These are phyloP conservation scores for Diaporthe capsici DNA, from an alignment of 2,329 filamentous ascomycete species.

Conservation along the genomic window DNA sequence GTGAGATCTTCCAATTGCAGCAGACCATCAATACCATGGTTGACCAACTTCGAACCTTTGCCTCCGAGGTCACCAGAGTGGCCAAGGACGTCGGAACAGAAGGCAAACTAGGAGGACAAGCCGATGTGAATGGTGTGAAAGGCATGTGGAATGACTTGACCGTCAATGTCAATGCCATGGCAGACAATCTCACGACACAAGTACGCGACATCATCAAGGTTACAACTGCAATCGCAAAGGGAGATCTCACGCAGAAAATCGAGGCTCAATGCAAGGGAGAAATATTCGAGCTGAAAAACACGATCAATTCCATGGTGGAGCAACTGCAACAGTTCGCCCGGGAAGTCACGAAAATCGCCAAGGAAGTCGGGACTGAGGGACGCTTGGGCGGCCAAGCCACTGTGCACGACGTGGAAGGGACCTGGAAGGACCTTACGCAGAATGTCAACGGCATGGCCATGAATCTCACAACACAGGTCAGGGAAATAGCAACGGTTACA, in stretches of 20 bases:
- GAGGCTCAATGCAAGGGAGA: constrained; percentile 93
- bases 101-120: constrained; percentile 85
- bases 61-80: constrained; percentile 86
- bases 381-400: constrained; percentile 94
- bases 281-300: constrained; percentile 95
- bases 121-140: constrained; percentile 86
- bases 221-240: constrained; percentile 80
- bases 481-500: constrained; percentile 97
- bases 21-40: constrained; percentile 94
- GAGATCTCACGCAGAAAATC: constrained; percentile 96
- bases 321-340: constrained; percentile 96
- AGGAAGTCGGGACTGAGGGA: constrained; percentile 96
- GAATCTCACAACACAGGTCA: constrained; percentile 97
- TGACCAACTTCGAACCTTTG: constrained; percentile 86
- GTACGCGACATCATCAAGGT: constrained; percentile 95
- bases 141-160: constrained; percentile 92
- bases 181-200: constrained; percentile 87
- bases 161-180: constrained; percentile 90
- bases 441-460: constrained; percentile 99
- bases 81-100: constrained; percentile 88
- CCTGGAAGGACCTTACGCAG: constrained; percentile 95
- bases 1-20: constrained; percentile 86
- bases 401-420: constrained; percentile 95
- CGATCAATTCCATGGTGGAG: constrained; percentile 99
- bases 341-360: constrained; percentile 95